Evolutionary conservation across 2,329 filamentous ascomycete genomes (phyloP).

Genomic region (Neonectria faginata): DNA sequence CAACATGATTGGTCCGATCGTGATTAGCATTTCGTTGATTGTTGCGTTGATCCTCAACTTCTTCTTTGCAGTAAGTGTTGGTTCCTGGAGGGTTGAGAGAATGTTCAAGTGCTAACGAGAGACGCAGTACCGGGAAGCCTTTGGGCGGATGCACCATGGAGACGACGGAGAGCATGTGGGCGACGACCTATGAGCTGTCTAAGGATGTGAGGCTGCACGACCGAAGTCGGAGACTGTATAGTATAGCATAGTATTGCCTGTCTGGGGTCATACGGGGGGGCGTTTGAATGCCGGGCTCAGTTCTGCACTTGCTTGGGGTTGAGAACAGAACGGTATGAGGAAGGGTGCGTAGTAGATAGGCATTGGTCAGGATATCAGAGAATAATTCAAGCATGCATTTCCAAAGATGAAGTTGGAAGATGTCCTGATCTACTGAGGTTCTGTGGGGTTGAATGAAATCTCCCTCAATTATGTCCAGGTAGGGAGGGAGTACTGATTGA

Average conservation of each 20-base stretch:
- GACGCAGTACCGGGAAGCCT: constrained; percentile 50
- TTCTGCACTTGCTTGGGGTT: constrained; percentile 22
- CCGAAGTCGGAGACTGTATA: constrained; percentile 23
- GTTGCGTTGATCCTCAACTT: constrained; percentile 88
- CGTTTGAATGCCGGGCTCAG: constrained; percentile 35
- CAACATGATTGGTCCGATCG: constrained; percentile 83
- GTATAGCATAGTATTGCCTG: constrained; percentile 19
- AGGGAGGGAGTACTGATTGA: too few species aligned
- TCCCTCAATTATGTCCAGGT: too few species aligned
- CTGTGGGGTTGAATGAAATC: too few species aligned
- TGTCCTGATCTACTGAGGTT: not conserved
- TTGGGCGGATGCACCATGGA: constrained; percentile 45
- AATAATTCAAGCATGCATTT: constrained; percentile 12
- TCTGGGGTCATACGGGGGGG: constrained; percentile 21
- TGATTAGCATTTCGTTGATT: constrained; percentile 84
- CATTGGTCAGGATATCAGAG: constrained; percentile 1
- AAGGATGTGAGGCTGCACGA: not conserved
- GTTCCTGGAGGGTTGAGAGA: not conserved
- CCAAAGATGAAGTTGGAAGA: not conserved
- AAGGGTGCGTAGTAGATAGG: not conserved
- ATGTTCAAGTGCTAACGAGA: constrained; percentile 28
- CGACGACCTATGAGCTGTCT: constrained; percentile 49
- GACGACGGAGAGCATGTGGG: constrained; percentile 25
- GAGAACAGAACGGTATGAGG: constrained; percentile 1
- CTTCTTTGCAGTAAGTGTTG: constrained; percentile 76